These are phyloP conservation scores for Sugiyamaella paludigena DNA, from an alignment of 1,139 yeast species.

Conservation along the genomic window DNA sequence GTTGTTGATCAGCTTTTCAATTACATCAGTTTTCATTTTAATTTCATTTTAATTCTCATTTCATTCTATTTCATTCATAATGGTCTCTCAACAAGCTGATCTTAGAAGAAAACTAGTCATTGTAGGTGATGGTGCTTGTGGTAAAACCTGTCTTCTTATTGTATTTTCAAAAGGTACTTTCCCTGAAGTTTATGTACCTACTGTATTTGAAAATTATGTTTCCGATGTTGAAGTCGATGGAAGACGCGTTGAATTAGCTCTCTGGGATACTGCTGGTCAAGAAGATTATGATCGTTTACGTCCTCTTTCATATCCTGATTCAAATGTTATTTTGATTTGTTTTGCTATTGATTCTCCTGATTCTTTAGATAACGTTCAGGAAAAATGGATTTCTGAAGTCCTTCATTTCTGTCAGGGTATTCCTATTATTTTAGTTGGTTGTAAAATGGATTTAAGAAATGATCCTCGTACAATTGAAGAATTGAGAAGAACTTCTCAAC, in stretches of 20 bases:
- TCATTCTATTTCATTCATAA: constrained; percentile 10
- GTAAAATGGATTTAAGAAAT: constrained; percentile 83
- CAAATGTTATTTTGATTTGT: constrained; percentile 88
- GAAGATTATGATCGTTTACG: constrained; percentile 95
- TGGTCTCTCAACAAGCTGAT: constrained; percentile 40
- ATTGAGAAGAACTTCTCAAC: constrained; percentile 76
- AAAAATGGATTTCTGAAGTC: constrained; percentile 93
- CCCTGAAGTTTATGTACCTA: constrained; percentile 94
- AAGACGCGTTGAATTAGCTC: constrained; percentile 87
- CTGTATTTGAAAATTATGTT: constrained; percentile 92
- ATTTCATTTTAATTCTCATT: not conserved
- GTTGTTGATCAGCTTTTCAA: not conserved
- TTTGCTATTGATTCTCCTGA: constrained; percentile 91
- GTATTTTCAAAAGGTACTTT: constrained; percentile 86
- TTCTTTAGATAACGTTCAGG: constrained; percentile 88
- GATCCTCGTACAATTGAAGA: constrained; percentile 76
- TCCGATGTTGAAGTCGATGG: constrained; percentile 93
- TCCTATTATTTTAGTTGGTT: constrained; percentile 86
- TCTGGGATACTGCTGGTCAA: constrained; percentile 99
- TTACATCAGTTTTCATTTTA: not conserved
- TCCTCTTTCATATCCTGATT: constrained; percentile 90
- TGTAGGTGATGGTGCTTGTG: constrained; percentile 96
- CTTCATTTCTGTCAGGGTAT: constrained; percentile 93
- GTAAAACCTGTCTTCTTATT: constrained; percentile 64
- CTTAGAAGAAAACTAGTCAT: constrained; percentile 72